These are phyloP conservation scores for Auricularia cornea DNA, from an alignment of 768 basidiomycete species.

Conservation along the genomic window DNA sequence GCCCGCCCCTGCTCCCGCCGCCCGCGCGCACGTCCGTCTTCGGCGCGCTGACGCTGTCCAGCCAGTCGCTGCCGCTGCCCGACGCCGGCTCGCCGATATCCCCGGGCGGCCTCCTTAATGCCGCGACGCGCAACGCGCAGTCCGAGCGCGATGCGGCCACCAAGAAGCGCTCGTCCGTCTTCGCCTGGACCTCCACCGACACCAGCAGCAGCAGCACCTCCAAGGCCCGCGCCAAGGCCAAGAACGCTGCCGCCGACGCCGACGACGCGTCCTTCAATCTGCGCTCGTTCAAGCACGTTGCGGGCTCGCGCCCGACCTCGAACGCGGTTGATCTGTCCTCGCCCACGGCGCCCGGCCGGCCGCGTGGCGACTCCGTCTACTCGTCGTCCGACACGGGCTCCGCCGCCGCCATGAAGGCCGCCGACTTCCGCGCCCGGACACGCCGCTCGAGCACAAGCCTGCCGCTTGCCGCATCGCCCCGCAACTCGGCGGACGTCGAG, in stretches of 20 bases:
- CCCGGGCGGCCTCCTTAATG: background rate
- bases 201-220: background rate
- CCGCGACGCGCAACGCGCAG: background rate
- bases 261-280: constrained; percentile 53
- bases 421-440: background rate
- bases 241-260: background rate
- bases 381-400: background rate
- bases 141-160: background rate
- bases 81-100: background rate
- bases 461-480: background rate
- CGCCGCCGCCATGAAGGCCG: background rate
- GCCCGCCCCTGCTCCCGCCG: background rate
- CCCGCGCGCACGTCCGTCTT: background rate
- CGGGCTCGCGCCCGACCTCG: background rate
- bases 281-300: constrained; percentile 62
- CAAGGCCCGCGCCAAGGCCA: background rate
- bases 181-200: background rate
- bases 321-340: background rate
- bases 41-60: background rate
- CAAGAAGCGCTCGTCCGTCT: background rate
- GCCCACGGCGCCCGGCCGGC: background rate
- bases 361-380: background rate
- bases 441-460: background rate
- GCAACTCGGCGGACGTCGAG: background rate
- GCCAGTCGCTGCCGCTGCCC: background rate